Percentiles rank a stretch among this genome's conserved stretches.
phyloP scores from a whole-genome alignment of 768 basidiomycete genomes.

The Rhizopogon salebrosus region DNA sequence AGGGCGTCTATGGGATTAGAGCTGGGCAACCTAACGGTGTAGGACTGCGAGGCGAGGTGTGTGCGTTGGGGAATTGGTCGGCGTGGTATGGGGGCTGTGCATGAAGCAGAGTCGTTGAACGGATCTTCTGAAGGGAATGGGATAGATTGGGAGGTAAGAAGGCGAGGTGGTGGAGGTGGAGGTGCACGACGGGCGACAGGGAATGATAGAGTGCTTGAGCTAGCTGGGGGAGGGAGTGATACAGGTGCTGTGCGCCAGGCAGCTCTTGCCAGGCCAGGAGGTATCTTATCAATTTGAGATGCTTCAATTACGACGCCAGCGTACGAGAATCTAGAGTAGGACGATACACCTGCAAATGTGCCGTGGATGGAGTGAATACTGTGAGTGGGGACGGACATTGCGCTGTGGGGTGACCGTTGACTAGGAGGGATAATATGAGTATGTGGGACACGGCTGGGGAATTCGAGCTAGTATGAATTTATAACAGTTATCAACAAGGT shows the following conservation, averaged over 20 bases:
- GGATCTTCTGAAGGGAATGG: constrained; percentile 21
- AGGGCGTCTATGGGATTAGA: constrained; percentile 17
- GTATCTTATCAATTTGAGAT: constrained; percentile 11
- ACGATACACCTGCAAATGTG: constrained; percentile 24
- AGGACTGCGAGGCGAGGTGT: constrained; percentile 22
- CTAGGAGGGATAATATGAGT: constrained; percentile 3
- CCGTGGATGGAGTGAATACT: constrained; percentile 28
- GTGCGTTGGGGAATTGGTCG: constrained; percentile 19
- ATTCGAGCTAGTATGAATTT: neutral
- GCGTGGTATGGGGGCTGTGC: constrained; percentile 6
- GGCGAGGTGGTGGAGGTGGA: constrained; percentile 7
- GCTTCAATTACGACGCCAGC: constrained; percentile 21
- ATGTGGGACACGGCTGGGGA: neutral
- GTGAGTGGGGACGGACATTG: constrained; percentile 23
- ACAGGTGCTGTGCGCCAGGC: constrained; percentile 21
- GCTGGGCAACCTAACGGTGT: constrained; percentile 21
- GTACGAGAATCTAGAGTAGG: constrained; percentile 18
- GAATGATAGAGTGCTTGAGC: constrained; percentile 3
- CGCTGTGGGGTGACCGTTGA: constrained; percentile 1
- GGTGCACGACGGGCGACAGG: constrained; percentile 10
- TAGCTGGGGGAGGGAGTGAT: constrained; percentile 5
- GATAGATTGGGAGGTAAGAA: constrained; percentile 12
- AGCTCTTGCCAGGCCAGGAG: constrained; percentile 17
- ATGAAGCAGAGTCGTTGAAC: constrained; percentile 20
- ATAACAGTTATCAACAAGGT: neutral